Conservation (phyloP, 169 alveolate species). For the Blepharisma undulans region DNA sequence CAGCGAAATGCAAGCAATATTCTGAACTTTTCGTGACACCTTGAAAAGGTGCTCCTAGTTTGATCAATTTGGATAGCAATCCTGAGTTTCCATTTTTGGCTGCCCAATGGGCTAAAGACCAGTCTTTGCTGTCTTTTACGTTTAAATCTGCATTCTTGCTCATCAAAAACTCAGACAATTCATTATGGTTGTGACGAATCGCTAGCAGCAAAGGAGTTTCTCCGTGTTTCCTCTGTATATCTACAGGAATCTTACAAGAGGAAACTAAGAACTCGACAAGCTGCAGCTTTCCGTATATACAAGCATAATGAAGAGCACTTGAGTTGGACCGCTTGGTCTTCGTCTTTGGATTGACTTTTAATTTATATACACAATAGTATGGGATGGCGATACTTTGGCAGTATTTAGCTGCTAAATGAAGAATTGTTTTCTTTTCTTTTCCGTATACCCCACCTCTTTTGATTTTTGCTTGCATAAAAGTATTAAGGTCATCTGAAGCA, state of each 20-base stretch:
- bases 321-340: neutral
- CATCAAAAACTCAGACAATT: neutral
- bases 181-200: neutral
- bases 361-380: neutral
- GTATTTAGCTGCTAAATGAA: slow-evolving; percentile 20
- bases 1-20: slow-evolving; percentile 2
- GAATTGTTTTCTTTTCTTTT: neutral
- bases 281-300: slow-evolving; percentile 14
- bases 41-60: neutral
- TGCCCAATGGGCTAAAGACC: slow-evolving; percentile 24
- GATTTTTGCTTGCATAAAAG: neutral
- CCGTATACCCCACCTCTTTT: slow-evolving; percentile 22
- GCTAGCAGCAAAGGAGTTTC: slow-evolving; percentile 15
- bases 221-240: neutral
- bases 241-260: neutral
- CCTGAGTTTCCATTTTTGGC: slow-evolving; percentile 22
- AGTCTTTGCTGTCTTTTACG: neutral
- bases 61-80: neutral
- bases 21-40: neutral
- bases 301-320: neutral
- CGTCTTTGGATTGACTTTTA: slow-evolving; percentile 28
- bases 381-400: neutral
- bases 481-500: neutral
- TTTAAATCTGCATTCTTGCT: neutral
- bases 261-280: neutral